These are phyloP conservation scores for Hypoxylon lienhwacheense DNA, from an alignment of 495 filamentous ascomycete species.

Conservation along the genomic window DNA sequence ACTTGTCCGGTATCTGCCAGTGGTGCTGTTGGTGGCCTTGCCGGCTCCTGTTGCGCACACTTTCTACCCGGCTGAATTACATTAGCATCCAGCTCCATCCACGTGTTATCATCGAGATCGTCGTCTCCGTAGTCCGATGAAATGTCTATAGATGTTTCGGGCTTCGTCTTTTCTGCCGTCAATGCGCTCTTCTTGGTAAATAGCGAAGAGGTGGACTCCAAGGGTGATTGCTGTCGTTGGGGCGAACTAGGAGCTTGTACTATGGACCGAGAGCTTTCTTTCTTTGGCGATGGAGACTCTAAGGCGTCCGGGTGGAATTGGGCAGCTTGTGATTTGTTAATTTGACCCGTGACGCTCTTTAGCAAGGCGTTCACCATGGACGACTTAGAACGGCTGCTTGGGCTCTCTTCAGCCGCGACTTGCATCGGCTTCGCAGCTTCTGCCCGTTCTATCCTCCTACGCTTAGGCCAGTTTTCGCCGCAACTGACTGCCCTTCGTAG, in stretches of 20 bases:
- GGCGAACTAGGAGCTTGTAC: constrained; percentile 19
- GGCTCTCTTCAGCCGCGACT: constrained; percentile 20
- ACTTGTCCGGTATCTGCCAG: constrained; percentile 15
- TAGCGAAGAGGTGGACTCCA: constrained; percentile 14
- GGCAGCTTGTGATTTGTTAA: constrained; percentile 37
- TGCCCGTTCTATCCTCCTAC: constrained; percentile 50
- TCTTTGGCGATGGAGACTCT: constrained; percentile 40
- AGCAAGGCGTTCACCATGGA: constrained; percentile 51
- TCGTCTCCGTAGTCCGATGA: constrained; percentile 53
- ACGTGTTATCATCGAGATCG: constrained; percentile 53
- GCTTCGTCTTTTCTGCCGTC: neutral
- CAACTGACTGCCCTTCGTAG: constrained; percentile 73
- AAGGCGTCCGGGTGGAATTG: constrained; percentile 23
- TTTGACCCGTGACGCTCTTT: constrained; percentile 47
- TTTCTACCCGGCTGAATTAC: constrained; percentile 48
- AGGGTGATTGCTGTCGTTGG: constrained; percentile 17
- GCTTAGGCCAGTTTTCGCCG: constrained; percentile 68
- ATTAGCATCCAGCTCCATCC: constrained; percentile 55
- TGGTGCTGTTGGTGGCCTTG: neutral
- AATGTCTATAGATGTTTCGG: constrained; percentile 37
- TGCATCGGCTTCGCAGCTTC: constrained; percentile 27
- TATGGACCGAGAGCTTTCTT: constrained; percentile 22
- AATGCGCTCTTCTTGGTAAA: neutral
- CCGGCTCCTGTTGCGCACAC: too few relatives aligned
- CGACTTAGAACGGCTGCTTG: constrained; percentile 49